phyloP scores from a whole-genome alignment of 2,329 filamentous ascomycete species.

The Cadophora sp. region DNA sequence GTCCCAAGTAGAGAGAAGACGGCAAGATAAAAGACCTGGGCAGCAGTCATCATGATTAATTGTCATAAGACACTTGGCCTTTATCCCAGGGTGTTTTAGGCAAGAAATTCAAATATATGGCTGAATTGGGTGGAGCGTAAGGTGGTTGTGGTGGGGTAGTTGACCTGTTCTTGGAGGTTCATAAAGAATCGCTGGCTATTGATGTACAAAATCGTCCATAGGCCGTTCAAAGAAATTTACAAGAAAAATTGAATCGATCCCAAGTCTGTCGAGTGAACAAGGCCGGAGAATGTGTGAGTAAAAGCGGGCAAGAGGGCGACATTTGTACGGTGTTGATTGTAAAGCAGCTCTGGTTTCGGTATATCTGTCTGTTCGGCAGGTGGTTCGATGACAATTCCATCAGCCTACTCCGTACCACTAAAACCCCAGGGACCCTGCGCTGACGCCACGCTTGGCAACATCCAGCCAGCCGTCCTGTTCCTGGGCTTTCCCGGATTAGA shows the following conservation, averaged over 20 bases:
- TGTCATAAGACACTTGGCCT: slow-evolving; percentile 34
- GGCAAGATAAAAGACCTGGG: slow-evolving; percentile 65
- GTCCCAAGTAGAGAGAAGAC: slow-evolving; percentile 63
- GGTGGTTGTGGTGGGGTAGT: slow-evolving; percentile 18
- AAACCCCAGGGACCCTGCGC: neutral
- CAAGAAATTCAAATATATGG: slow-evolving; percentile 28
- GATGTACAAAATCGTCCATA: slow-evolving; percentile 18
- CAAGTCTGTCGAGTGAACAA: neutral
- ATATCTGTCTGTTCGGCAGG: slow-evolving; percentile 32
- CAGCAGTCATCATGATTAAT: slow-evolving; percentile 56
- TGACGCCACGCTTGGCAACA: slow-evolving; percentile 23
- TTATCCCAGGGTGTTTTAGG: slow-evolving; percentile 25
- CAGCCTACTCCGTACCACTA: slow-evolving; percentile 5
- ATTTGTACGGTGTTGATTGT: slow-evolving; percentile 30
- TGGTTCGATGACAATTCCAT: slow-evolving; percentile 30
- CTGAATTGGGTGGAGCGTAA: slow-evolving; percentile 16
- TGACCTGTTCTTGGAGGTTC: slow-evolving; percentile 14
- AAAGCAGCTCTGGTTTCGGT: slow-evolving; percentile 36
- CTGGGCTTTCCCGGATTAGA: slow-evolving; percentile 16
- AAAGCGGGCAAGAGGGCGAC: neutral
- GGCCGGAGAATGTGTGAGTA: slow-evolving; percentile 7
- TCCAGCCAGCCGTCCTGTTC: slow-evolving; percentile 13
- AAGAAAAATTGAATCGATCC: slow-evolving; percentile 8
- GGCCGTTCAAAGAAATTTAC: slow-evolving; percentile 26
- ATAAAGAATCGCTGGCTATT: slow-evolving; percentile 29